Evolutionary conservation across 2,329 filamentous ascomycete genomes (phyloP).

Genomic region (Trichoderma citrinoviride): DNA sequence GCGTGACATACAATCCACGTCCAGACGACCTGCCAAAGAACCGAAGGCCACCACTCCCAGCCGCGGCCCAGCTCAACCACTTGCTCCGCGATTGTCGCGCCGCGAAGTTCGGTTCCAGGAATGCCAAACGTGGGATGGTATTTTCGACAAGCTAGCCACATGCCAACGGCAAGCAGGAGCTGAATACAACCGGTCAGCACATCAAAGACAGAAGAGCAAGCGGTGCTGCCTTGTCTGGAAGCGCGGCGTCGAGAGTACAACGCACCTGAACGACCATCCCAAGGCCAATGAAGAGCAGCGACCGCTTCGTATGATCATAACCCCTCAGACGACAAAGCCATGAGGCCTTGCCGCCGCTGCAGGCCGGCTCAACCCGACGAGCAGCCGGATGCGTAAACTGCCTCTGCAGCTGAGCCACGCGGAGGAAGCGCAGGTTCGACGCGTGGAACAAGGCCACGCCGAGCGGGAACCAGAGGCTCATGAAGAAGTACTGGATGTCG

Average conservation of each 20-base stretch:
- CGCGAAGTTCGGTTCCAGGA: constrained; percentile 36
- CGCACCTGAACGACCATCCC: constrained; percentile 51
- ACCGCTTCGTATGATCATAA: constrained; percentile 39
- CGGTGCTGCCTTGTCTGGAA: not conserved
- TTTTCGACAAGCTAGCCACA: constrained; percentile 56
- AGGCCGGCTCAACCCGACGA: constrained; percentile 24
- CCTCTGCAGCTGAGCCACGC: constrained; percentile 49
- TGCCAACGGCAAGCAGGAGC: constrained; percentile 51
- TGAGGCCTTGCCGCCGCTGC: constrained; percentile 31
- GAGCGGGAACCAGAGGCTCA: constrained; percentile 57
- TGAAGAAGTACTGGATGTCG: constrained; percentile 55
- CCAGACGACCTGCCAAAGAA: constrained; percentile 56
- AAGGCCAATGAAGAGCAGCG: constrained; percentile 45
- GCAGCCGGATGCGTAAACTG: constrained; percentile 33
- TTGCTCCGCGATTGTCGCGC: constrained; percentile 39
- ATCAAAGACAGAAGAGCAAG: not conserved
- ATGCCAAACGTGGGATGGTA: constrained; percentile 55
- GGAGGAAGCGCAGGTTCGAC: constrained; percentile 51
- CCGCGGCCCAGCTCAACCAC: constrained; percentile 45
- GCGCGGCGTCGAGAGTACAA: not conserved
- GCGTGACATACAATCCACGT: constrained; percentile 43
- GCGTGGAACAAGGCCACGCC: constrained; percentile 59
- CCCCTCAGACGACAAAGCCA: constrained; percentile 38
- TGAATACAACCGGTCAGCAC: constrained; percentile 30
- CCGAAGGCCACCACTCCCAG: constrained; percentile 60